These are phyloP conservation scores for Saccharomyces jurei DNA, from an alignment of 805 yeast species.

Conservation along the genomic window DNA sequence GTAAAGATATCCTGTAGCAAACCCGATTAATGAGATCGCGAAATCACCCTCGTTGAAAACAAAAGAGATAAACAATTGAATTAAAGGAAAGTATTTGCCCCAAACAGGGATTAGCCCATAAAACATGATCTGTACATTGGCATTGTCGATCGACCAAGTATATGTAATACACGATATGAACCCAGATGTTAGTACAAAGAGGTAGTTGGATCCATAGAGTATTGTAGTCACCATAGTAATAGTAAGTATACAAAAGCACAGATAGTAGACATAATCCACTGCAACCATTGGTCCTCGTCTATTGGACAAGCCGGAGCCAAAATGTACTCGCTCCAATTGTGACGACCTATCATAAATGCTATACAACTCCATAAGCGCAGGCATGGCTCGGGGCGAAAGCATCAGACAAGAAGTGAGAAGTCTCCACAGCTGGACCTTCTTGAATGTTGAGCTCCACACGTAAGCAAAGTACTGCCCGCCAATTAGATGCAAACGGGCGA, in stretches of 20 bases:
- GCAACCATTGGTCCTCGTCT: constrained; percentile 11
- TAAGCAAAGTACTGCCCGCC: constrained; percentile 15
- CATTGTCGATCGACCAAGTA: constrained; percentile 53
- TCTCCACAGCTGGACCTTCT: constrained; percentile 25
- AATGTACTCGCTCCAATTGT: constrained; percentile 18
- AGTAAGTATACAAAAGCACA: constrained; percentile 15
- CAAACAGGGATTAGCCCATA: constrained; percentile 44
- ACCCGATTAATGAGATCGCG: constrained; percentile 41
- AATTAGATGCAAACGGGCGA: constrained; percentile 30
- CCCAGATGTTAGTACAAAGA: constrained; percentile 17
- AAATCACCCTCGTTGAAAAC: constrained; percentile 40
- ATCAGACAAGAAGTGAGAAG: constrained; percentile 21
- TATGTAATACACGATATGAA: constrained; percentile 36
- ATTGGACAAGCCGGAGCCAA: constrained; percentile 2
- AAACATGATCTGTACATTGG: constrained; percentile 46
- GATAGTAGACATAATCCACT: constrained; percentile 22
- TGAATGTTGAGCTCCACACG: constrained; percentile 12
- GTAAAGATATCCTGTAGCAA: constrained; percentile 49
- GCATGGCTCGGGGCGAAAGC: constrained; percentile 19
- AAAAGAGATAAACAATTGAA: constrained; percentile 33
- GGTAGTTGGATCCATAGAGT: constrained; percentile 7
- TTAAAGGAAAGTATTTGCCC: constrained; percentile 47
- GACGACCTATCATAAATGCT: constrained; percentile 22
- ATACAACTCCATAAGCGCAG: constrained; percentile 22
- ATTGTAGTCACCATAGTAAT: constrained; percentile 9